Percentiles rank a stretch among this genome's conserved stretches.
Evolutionary conservation across 805 yeast species (phyloP).

Genomic region (Wilhelminamyces savonicus): DNA sequence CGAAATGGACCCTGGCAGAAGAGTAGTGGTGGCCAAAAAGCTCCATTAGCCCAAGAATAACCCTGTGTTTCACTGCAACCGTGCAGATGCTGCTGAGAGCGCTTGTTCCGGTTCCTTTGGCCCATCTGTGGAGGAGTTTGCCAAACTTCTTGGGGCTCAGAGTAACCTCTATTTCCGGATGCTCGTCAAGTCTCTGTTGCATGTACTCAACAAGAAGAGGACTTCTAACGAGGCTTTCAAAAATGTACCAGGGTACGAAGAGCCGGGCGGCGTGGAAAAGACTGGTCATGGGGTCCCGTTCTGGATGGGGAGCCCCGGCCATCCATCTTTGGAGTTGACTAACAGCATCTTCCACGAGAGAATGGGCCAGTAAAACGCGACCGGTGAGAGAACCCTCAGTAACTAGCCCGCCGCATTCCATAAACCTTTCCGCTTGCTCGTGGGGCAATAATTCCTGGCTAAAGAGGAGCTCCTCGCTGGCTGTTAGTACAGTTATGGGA

Average conservation of each 20-base stretch:
- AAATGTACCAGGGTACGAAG: conserved; percentile 10
- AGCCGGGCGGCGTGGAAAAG: conserved; percentile 7
- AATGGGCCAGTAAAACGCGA: too few relatives aligned
- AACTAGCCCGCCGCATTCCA: too few relatives aligned
- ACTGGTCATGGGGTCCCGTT: conserved; percentile 2
- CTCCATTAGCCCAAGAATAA: conserved; percentile 12
- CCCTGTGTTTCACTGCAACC: conserved; percentile 10
- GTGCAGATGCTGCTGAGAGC: background rate
- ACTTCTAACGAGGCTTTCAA: too few relatives aligned
- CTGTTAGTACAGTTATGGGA: too few relatives aligned
- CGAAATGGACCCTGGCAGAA: conserved; percentile 9
- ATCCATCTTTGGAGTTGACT: too few relatives aligned
- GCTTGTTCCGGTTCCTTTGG: background rate
- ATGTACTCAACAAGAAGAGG: conserved; percentile 4
- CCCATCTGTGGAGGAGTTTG: conserved; percentile 5
- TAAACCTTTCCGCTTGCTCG: too few relatives aligned
- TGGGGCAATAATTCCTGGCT: too few relatives aligned
- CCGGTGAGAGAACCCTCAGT: too few relatives aligned
- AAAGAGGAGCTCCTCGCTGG: too few relatives aligned
- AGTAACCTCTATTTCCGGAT: conserved; percentile 12
- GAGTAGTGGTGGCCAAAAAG: conserved; percentile 9
- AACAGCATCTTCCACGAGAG: too few relatives aligned
- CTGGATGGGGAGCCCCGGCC: background rate
- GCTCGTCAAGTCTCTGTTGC: conserved; percentile 3
- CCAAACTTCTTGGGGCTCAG: conserved; percentile 6